A percentile compares a stretch with the other conserved stretches of the same genome.
Conservation (phyloP, 2,329 filamentous ascomycete genomes). For the Lachnellula hyalina region DNA sequence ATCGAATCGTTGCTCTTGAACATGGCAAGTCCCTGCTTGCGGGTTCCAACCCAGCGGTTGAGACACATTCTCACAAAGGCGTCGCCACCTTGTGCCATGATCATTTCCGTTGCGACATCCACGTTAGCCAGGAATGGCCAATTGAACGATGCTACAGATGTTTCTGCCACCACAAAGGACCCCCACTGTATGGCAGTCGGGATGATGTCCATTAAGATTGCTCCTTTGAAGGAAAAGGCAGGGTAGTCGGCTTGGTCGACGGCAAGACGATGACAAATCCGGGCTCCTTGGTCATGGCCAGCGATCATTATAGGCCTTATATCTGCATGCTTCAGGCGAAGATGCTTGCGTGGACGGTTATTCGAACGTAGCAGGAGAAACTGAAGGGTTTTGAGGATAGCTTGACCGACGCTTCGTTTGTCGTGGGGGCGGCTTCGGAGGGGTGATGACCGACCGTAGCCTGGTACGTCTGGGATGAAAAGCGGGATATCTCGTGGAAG, state of each 20-base stretch:
- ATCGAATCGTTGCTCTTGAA: conserved; percentile 34
- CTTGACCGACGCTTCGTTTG: conserved; percentile 37
- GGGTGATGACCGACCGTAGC: conserved; percentile 40
- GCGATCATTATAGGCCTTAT: conserved; percentile 36
- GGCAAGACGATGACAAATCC: conserved; percentile 43
- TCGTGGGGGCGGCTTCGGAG: conserved; percentile 30
- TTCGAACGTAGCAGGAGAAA: conserved; percentile 18
- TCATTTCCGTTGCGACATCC: conserved; percentile 38
- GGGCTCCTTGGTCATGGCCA: conserved; percentile 46
- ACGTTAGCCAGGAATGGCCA: conserved; percentile 47
- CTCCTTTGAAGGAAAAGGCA: conserved; percentile 34
- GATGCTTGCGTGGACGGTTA: background rate
- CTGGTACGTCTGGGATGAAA: conserved; percentile 41
- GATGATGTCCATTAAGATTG: conserved; percentile 44
- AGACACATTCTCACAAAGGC: conserved; percentile 35
- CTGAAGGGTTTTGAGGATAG: conserved; percentile 37
- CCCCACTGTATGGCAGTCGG: conserved; percentile 43
- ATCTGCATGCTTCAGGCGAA: background rate
- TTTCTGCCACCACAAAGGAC: conserved; percentile 34
- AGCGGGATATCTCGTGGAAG: conserved; percentile 37
- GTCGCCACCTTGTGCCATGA: conserved; percentile 38
- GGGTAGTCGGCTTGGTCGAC: conserved; percentile 34
- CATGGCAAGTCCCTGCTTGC: conserved; percentile 14
- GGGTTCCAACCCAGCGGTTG: conserved; percentile 27
- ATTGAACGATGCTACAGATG: conserved; percentile 37